Conservation (phyloP, 768 basidiomycete species). For the Cyclocybe cylindracea region DNA sequence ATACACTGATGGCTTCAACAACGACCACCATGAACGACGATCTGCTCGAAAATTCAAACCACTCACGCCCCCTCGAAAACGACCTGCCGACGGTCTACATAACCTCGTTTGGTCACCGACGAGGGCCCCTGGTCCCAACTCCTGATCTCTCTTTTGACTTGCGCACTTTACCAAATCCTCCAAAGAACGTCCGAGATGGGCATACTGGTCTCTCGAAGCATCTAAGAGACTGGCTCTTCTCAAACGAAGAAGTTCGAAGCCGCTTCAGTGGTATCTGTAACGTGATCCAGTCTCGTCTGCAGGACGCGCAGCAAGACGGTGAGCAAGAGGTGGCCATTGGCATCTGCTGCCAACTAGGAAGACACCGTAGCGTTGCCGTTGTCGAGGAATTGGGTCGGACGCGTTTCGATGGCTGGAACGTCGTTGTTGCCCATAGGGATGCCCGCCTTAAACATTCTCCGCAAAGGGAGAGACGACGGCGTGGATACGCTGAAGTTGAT, state of each 20-base stretch:
- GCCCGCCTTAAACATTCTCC: conserved; percentile 17
- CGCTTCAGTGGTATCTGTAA: conserved; percentile 15
- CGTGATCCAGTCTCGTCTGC: conserved; percentile 8
- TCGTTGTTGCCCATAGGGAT: conserved; percentile 20
- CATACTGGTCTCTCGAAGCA: conserved; percentile 24
- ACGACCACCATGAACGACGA: neutral
- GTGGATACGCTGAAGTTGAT: neutral
- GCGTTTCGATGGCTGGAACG: conserved; percentile 21
- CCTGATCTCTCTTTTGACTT: conserved; percentile 24
- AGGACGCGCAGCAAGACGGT: conserved; percentile 11
- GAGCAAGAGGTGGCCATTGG: conserved; percentile 15
- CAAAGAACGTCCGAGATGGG: conserved; percentile 21
- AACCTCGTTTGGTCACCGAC: conserved; percentile 24
- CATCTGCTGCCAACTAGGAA: conserved; percentile 26
- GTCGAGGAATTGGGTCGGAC: conserved; percentile 24
- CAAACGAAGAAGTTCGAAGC: conserved; percentile 15
- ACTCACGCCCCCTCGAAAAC: conserved; percentile 8
- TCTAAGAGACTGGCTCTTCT: conserved; percentile 22
- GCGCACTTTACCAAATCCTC: conserved; percentile 27
- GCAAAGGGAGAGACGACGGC: neutral
- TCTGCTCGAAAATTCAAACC: conserved; percentile 10
- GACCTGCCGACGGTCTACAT: conserved; percentile 18
- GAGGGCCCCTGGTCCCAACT: conserved; percentile 19
- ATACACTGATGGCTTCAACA: no score
- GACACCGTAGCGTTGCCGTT: conserved; percentile 27